These are phyloP conservation scores for Eucalyptus regnans DNA, from an alignment of 345 rosid genomes.

Conservation along the genomic window DNA sequence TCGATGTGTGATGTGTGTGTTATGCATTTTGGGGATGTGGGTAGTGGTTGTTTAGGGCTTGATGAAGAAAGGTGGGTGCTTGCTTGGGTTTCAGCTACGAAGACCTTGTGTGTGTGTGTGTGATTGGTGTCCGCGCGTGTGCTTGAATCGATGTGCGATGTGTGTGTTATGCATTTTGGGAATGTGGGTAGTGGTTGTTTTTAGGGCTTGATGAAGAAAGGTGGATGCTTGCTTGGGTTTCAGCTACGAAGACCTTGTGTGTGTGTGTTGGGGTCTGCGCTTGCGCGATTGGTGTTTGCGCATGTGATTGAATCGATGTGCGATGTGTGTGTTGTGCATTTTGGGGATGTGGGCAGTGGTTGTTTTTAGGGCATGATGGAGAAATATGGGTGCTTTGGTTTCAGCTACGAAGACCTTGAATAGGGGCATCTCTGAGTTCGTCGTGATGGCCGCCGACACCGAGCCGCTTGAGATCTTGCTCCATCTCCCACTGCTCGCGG, in stretches of 20 bases:
- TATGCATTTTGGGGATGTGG: neutral
- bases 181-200: neutral
- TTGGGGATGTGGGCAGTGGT: neutral
- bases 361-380: neutral
- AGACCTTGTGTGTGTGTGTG: slow-evolving; percentile 26
- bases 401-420: slow-evolving; percentile 92
- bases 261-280: too few species aligned
- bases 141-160: neutral
- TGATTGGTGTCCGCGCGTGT: neutral
- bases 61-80: neutral
- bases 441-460: slow-evolving; percentile 78
- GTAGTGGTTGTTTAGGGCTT: neutral
- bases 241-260: slow-evolving; percentile 83
- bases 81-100: slow-evolving; percentile 48
- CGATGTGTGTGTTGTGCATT: neutral
- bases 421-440: slow-evolving; percentile 88
- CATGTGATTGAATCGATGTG: neutral
- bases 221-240: neutral
- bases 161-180: neutral
- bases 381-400: neutral
- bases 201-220: neutral
- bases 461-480: slow-evolving; percentile 97
- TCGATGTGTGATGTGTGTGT: neutral
- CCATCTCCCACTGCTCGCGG: slow-evolving; percentile 89
- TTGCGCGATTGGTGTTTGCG: neutral